phyloP scores from a whole-genome alignment of 1,139 yeast species.

The Suhomyces guaymorum region DNA sequence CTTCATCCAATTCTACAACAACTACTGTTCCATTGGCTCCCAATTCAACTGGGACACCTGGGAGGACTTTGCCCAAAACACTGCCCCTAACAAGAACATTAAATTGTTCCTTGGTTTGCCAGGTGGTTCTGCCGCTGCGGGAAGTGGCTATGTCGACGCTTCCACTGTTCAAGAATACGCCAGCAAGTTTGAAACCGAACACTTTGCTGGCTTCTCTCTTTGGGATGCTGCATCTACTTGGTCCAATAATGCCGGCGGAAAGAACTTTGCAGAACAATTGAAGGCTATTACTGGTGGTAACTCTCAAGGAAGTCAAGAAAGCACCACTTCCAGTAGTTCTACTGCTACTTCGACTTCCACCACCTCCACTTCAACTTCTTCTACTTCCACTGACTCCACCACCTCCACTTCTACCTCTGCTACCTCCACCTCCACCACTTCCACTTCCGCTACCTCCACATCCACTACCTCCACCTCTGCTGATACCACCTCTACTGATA shows the following conservation, averaged over 20 bases:
- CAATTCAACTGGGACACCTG: constrained; percentile 85
- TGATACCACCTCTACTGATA: too few relatives aligned
- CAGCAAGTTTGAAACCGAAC: constrained; percentile 38
- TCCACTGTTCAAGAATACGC: constrained; percentile 21
- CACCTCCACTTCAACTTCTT: constrained; percentile 6
- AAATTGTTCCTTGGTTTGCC: constrained; percentile 74
- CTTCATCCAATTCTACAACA: constrained; percentile 91
- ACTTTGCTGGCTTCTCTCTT: constrained; percentile 81
- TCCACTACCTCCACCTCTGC: too few relatives aligned
- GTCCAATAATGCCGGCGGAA: constrained; percentile 15
- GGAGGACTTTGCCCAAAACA: constrained; percentile 62
- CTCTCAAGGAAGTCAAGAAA: too few relatives aligned
- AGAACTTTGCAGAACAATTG: constrained; percentile 17
- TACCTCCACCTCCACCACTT: constrained; percentile 2
- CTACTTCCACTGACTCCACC: constrained; percentile 5
- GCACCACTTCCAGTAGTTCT: constrained; percentile 7
- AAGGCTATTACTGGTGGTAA: constrained; percentile 12
- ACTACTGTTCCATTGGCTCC: constrained; percentile 64
- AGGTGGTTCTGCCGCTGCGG: constrained; percentile 67
- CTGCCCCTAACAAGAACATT: constrained; percentile 68
- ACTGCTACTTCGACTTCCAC: constrained; percentile 8
- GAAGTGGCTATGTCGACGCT: constrained; percentile 52
- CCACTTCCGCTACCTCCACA: constrained; percentile 6
- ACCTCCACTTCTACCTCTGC: background rate
- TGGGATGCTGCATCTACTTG: constrained; percentile 77